These are phyloP conservation scores for Geotrichum fermentans DNA, from an alignment of 1,139 yeast species.

Conservation along the genomic window DNA sequence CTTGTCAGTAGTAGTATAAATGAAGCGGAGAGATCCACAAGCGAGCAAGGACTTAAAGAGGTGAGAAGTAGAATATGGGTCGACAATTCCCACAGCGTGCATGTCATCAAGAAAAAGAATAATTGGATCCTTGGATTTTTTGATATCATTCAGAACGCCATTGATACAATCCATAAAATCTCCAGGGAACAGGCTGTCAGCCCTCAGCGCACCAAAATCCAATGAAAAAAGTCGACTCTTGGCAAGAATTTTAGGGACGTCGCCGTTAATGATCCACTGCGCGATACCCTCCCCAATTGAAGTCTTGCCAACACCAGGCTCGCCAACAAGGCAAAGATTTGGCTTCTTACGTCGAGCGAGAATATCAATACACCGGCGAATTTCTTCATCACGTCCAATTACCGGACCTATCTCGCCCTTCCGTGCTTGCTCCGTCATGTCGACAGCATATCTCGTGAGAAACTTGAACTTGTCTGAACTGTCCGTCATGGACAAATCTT, in stretches of 20 bases:
- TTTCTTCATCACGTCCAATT: conserved; percentile 96
- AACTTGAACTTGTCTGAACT: conserved; percentile 80
- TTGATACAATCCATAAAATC: conserved; percentile 96
- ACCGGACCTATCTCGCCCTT: conserved; percentile 96
- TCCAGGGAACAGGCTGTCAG: conserved; percentile 97
- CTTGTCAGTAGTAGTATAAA: conserved; percentile 94
- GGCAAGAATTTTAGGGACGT: conserved; percentile 82
- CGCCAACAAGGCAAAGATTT: conserved; percentile 93
- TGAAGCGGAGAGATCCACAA: conserved; percentile 90
- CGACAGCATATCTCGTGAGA: conserved; percentile 81
- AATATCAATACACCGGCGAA: conserved; percentile 87
- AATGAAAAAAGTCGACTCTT: conserved; percentile 79
- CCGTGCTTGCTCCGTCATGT: conserved; percentile 86
- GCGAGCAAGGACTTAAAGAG: conserved; percentile 94
- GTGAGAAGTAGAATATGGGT: conserved; percentile 88
- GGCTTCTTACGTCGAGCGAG: conserved; percentile 95
- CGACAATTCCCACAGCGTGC: conserved; percentile 98
- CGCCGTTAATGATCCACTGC: conserved; percentile 92
- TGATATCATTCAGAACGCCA: conserved; percentile 90
- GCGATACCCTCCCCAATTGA: conserved; percentile 98
- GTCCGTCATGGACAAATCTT: conserved; percentile 91
- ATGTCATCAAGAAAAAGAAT: conserved; percentile 90
- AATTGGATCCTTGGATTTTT: conserved; percentile 77
- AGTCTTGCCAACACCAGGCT: conserved; percentile 98
- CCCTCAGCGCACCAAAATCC: conserved; percentile 91